Evolutionary conservation across 192 early-diverging fungal genomes (phyloP), one percentile per base, ranked within the genome.

Genomic region (Linnemannia elongata): DNA sequence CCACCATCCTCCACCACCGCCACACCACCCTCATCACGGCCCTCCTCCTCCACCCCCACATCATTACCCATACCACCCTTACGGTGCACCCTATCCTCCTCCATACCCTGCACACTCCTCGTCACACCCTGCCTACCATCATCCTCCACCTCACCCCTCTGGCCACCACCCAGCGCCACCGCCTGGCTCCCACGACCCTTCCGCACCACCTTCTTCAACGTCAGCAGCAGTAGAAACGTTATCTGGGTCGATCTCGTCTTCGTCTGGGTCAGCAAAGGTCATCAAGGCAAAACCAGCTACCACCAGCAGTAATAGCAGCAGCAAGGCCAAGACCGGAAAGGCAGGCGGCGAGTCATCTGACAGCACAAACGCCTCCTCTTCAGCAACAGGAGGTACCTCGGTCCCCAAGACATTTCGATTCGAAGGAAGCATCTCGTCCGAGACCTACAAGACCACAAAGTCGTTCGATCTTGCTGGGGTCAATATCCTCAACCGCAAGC

Each of bases 391-490:
- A 27, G 2, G 10, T 27, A 33, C 44, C 15, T 4, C 72, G 18
- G 42, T 4, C 6, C 78, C 78, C 60, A 87, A 81, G 79, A 75
- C 76, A 0, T 87, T 87, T 44, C 79, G 85, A 15, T 87, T 87
- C 39, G 85, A 87, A 52, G 85, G 85, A 68, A 87, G 85, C 49
- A 81, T 86, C 44, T 81, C 84, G 17, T 81, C 84, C 38, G 79
- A 86, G 47, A 60, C 79, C 36, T 86, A 73, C 75, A 86, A 81
- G 45, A 81, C 78, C 17, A 81, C 85, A 81, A 87, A 87, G 63
- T 87, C 85, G 24, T 87, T 87, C 75, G 85, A 81, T 60, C 76
- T 87, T 8, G 85, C 85, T 3, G 85, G 85, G 6, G 85, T 87
- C 36, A 52, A 75, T 18, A 52, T 55, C 54, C 55, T 73, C 13